These are phyloP conservation scores for Massarina eburnea DNA, from an alignment of 2,329 filamentous ascomycete genomes.

Conservation along the genomic window DNA sequence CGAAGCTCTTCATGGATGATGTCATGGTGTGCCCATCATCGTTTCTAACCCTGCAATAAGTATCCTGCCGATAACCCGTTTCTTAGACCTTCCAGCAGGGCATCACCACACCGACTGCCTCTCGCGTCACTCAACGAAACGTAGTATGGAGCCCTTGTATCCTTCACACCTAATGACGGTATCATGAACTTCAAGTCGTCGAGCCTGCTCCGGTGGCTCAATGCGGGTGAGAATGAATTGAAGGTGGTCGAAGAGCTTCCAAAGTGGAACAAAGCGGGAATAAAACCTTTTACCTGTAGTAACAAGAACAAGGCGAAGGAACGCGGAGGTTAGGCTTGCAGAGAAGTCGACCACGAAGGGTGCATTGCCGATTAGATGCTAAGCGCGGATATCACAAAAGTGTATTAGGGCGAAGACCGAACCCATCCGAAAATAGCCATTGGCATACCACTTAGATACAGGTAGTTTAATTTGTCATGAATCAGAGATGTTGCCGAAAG, in stretches of 20 bases:
- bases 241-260: constrained; percentile 49
- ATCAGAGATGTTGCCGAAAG: no score
- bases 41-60: background rate
- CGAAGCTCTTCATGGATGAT: constrained; percentile 46
- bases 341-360: constrained; percentile 20
- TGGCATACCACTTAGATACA: no score
- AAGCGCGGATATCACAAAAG: no score
- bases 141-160: constrained; percentile 56
- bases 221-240: constrained; percentile 47
- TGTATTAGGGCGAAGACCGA: no score
- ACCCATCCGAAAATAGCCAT: no score
- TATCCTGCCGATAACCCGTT: background rate
- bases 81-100: constrained; percentile 21
- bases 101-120: constrained; percentile 19
- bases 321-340: constrained; percentile 50
- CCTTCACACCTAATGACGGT: constrained; percentile 56
- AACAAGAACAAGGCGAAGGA: constrained; percentile 47
- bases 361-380: constrained; percentile 18
- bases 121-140: constrained; percentile 50
- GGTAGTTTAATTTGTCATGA: no score
- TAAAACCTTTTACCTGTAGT: constrained; percentile 43
- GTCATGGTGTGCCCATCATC: constrained; percentile 30
- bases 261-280: constrained; percentile 51
- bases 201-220: constrained; percentile 48
- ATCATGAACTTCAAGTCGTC: constrained; percentile 47